A percentile compares a stretch with the other conserved stretches of the same genome.
Evolutionary conservation across 192 early-diverging fungal species (phyloP).

Genomic region (Chytriomyces sp.): DNA sequence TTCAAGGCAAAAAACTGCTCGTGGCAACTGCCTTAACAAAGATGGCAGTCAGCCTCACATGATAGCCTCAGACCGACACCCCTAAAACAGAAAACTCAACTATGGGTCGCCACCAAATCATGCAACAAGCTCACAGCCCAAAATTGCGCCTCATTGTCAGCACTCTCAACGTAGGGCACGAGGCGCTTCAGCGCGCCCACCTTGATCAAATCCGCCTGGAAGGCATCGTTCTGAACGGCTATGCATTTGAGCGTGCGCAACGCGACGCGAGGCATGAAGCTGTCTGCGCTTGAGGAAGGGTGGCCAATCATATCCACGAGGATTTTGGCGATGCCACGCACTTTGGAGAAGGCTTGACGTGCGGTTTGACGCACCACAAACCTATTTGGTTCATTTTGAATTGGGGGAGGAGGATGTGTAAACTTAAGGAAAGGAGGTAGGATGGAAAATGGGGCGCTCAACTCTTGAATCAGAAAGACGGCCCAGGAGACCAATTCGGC

Average conservation of each 20-base stretch:
- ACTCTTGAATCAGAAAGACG: constrained; percentile 77
- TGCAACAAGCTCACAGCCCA: constrained; percentile 65
- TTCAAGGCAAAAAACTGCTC: constrained; percentile 38
- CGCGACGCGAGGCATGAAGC: constrained; percentile 71
- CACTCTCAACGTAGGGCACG: constrained; percentile 60
- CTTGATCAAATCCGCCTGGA: constrained; percentile 63
- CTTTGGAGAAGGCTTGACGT: constrained; percentile 56
- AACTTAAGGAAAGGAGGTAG: no score
- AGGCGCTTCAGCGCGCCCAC: constrained; percentile 61
- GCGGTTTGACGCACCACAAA: constrained; percentile 54
- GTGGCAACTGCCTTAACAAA: constrained; percentile 44
- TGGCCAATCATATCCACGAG: constrained; percentile 36
- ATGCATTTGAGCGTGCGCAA: constrained; percentile 73
- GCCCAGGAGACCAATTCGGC: constrained; percentile 79
- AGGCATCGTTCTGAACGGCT: constrained; percentile 59
- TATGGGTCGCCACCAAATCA: constrained; percentile 40
- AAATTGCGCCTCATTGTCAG: constrained; percentile 74
- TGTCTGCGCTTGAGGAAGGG: constrained; percentile 51
- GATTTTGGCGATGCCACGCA: constrained; percentile 62
- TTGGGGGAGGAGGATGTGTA: not conserved
- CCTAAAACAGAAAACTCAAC: constrained; percentile 24
- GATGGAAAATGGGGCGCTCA: no score
- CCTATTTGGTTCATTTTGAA: not conserved
- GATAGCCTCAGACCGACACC: constrained; percentile 2
- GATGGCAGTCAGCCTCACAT: not conserved